Evolutionary conservation across 106 monocot genomes (phyloP), one percentile per base, ranked within the genome.

Genomic region (Ottelia alismoides): DNA sequence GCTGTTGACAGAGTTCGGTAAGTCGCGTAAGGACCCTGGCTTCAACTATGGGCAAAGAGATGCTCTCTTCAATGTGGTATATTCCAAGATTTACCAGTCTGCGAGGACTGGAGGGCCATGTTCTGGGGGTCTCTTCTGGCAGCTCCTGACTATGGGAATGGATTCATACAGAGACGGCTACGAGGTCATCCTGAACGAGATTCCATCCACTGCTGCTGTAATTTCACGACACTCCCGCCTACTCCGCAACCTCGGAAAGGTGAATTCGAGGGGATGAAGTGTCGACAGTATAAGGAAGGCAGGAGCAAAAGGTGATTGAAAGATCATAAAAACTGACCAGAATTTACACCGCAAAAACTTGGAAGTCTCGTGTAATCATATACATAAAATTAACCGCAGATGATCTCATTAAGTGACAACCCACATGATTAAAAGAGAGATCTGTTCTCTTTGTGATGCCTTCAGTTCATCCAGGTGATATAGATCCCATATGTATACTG

Each of bases 121-220:
- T 2, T 84, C 76, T 1, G 94, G 94, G 2, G 84, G 81, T 11
- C 62, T 94, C 1, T 94, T 94, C 61, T 94, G 94, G 94, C 94
- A 88, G 63, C 80, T 94, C 21, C 54, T 94, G 19, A 63, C 65
- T 16, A 48, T 64, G 28, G 88, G 88, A n/a, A 88, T 94, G 88
- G 84, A 94, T 27, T 62, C 62, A 1, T 88, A 60, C 55, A 57
- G 63, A 29, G 94, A 94, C 43, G 94, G 94, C 12, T 94, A 94
- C 49, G 88, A 88, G 40, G 65, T 94, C 27, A 58, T 94, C 18
- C 51, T 94, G 24, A 66, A 51, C 2, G 64, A 84, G 66, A 53
- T 25, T 20, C 65, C 84, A 2, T 76, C 84, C 11, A 88, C 84
- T 4, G 49, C 70, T 2, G 26, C 4, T 16, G 44, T 93, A 22